Evolutionary conservation across 1,139 yeast genomes (phyloP).

Genomic region (Entelexis paramagnoliae): DNA sequence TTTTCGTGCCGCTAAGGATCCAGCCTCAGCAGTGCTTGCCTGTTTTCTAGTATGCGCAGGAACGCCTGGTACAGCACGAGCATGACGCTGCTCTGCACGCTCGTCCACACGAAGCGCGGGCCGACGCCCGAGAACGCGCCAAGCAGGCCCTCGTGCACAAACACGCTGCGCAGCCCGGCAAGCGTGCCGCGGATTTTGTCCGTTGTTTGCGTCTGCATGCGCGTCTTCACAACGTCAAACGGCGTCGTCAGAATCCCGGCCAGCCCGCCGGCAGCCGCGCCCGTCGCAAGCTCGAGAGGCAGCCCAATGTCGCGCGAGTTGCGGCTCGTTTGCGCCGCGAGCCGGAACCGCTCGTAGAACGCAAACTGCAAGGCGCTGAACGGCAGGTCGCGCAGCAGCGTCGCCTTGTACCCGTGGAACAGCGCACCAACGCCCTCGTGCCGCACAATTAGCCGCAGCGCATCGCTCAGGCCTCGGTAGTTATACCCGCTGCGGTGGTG

Average conservation of each 20-base stretch:
- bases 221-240: constrained; percentile 83
- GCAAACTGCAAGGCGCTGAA: constrained; percentile 94
- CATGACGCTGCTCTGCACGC: constrained; percentile 92
- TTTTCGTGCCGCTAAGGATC: constrained; percentile 1
- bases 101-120: constrained; percentile 93
- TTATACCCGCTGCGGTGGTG: constrained; percentile 77
- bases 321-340: constrained; percentile 31
- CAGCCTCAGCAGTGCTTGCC: not conserved
- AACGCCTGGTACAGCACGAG: constrained; percentile 61
- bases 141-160: constrained; percentile 59
- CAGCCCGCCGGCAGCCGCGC: constrained; percentile 94
- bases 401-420: constrained; percentile 87
- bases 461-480: constrained; percentile 57
- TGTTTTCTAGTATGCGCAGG: constrained; percentile 14
- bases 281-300: constrained; percentile 64
- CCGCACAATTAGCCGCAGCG: constrained; percentile 50
- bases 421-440: constrained; percentile 68
- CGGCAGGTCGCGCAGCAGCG: constrained; percentile 81
- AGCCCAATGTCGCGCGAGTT: constrained; percentile 38
- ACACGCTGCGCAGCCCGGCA: constrained; percentile 56
- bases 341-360: constrained; percentile 69
- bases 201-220: constrained; percentile 65
- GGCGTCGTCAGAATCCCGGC: constrained; percentile 84
- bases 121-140: constrained; percentile 93
- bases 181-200: constrained; percentile 42